Evolutionary conservation across 2,329 filamentous ascomycete genomes (phyloP), one percentile per base, ranked within the genome.

Genomic region (Nothophaeocryptopus gaeumannii): DNA sequence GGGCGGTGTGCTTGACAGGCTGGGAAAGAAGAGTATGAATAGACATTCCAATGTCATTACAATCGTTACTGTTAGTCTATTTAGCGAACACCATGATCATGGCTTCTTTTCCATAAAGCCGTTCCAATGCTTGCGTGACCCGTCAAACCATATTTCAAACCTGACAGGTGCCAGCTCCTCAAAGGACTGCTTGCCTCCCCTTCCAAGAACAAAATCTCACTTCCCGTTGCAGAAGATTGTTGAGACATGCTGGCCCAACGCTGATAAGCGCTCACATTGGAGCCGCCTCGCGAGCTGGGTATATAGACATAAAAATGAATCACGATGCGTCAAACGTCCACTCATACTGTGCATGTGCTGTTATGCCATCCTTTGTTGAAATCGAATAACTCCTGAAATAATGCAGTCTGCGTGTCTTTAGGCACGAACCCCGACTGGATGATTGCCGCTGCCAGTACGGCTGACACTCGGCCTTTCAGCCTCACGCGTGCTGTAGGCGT

Each of bases 381-480:
- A 15, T 39, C 14, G 36, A 33, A 34, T 44, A 30, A 10, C 39
- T 39, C 35, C 34, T 31, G 13, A 20, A 36, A 16, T 20, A 14
- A 45, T 40, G 31, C 30, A 34, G 15, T 12, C 5, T 14, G 40
- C 20, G 39, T 13, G 8, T 37, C 14, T 26, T 43, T 43, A 54
- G 5, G 52, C 55, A 29, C 50, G 47, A 13, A 50, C 50, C 3
- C 45, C 34, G 14, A 45, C 42, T 34, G 39, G 42, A 8, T 50
- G 33, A 36, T 39, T 37, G 16, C 45, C 45, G 38, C 47, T 53
- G n/a, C 49, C 48, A 36, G 44, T 52, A 30, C 55, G 50, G 44
- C 50, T 55, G 29, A 55, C 15, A 12, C 37, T 44, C 12, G 60
- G 58, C 32, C 55, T 51, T 31, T 56, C 50, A 20, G 48, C 48